Evolutionary conservation across 2,329 filamentous ascomycete genomes (phyloP), one percentile per base, ranked within the genome.

Genomic region (Nemania diffusa): DNA sequence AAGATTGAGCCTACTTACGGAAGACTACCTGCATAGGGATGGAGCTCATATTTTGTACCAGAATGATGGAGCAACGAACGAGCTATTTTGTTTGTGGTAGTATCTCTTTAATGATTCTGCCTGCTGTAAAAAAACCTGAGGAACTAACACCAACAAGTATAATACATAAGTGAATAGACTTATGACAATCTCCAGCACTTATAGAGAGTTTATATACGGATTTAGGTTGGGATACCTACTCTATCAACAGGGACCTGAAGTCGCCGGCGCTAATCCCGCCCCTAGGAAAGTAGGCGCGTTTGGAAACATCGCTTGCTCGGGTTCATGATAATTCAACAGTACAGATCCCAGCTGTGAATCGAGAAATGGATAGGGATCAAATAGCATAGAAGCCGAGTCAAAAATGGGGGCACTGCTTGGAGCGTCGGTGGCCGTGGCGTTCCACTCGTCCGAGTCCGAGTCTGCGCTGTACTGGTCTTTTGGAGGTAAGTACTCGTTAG

Each of bases 401-500:
- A 61, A 53, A 37, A 68, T 55, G 11, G 61, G 48, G 52, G 56
- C 60, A 52, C 50, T 59, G 51, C 51, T 44, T 15, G 59, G 60
- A 17, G 65, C 29, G 9, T 46, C 59, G 3, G 48, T 17, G 32
- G 57, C 42, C 11, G 46, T 40, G 20, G 34, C 32, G 34, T 57
- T 48, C 62, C 62, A 65, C 11, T 40, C 50, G 9, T 58, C 51
- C 26, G 50, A 40, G 20, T 57, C 44, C 11, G 50, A 40, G 24
- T 55, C 44, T 5, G 27, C 20, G n/a, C 59, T 53, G 11, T 24
- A 34, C 13, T 13, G 50, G 24, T 58, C 57, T 32, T 37, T 34
- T 32, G 55, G 32, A 7, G 37, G 29, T 24, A 77, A 44, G 29
- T 76, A 76, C 52, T 76, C 75, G 51, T 72, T 73, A 11, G 72